Base-by-base conservation (phyloP, 2,329 filamentous ascomycete species). In the Alternaria dauci region DNA sequence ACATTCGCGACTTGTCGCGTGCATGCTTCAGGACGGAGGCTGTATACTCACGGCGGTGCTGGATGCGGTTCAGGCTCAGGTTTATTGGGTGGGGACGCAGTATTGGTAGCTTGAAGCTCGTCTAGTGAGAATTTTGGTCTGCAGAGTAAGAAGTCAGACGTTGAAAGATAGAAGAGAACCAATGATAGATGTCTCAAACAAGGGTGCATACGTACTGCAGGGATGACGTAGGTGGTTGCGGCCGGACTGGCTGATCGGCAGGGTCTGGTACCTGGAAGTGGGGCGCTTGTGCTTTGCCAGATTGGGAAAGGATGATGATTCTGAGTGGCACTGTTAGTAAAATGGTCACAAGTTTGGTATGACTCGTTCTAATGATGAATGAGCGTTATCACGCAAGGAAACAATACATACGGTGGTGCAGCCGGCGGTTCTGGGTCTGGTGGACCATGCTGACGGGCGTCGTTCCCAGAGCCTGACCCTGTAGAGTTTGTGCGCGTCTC, bases 331-430 rank as follows among this genome's bases (percentile, higher is more conserved):
- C 2, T 41, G 32, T 69, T 50, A 67, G 59, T 54, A 42, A 54
- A 59, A 18, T 12, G 25, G 23, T 8, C 28, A 42, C 52, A 34
- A 55, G 12, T 12, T 18, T 42, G 38, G 52, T 46, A 51, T 25
- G 18, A 41, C 38, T 39, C 39, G 16, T 26, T 23, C 20, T 20
- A 18, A 18, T 43, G 18, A 16, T 53, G 9, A 5, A 43, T n/a
- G 28, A 11, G 52, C 11, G 23, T 8, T 25, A 16, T 32, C 26
- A 46, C 12, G 57, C 28, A 51, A 34, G n/a, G 14, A 18, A 12
- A 25, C n/a, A 18, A 23, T 39, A 70, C 72, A 58, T 65, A 74
- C 71, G 71, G 71, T 59, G 71, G 71, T 65, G 71, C 70, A 26
- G 66, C 60, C 44, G 72, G 69, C n/a, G 68, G 66, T 39, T 74